Evolutionary conservation across 2,329 filamentous ascomycete species (phyloP).

Genomic region (Epichloe amarillans): DNA sequence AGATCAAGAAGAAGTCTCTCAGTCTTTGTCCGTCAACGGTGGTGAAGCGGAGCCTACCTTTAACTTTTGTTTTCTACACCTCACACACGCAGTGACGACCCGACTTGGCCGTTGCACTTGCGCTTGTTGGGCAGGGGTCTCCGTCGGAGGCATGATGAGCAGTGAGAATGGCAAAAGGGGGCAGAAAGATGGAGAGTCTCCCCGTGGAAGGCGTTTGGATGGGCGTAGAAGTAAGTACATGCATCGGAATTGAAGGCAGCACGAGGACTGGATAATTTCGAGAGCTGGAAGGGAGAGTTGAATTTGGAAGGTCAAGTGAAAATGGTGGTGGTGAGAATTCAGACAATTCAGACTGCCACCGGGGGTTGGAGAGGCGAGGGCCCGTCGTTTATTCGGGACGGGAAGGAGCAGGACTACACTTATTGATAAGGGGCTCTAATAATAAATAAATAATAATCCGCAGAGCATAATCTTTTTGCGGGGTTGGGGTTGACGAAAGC

Average conservation of each 20-base stretch:
- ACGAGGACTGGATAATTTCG: too few relatives aligned
- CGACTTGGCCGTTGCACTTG: background rate
- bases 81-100: conserved; percentile 1
- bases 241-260: background rate
- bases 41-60: background rate
- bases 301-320: too few relatives aligned
- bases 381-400: too few relatives aligned
- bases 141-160: background rate
- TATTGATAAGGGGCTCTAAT: too few relatives aligned
- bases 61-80: conserved; percentile 3
- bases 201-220: background rate
- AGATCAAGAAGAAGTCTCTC: background rate
- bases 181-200: too few relatives aligned
- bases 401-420: too few relatives aligned
- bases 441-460: too few relatives aligned
- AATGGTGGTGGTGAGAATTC: too few relatives aligned
- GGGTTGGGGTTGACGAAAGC: background rate
- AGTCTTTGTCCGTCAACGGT: background rate
- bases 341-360: too few relatives aligned
- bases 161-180: too few relatives aligned
- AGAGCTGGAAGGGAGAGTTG: too few relatives aligned
- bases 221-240: background rate
- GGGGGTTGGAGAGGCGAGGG: too few relatives aligned
- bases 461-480: background rate
- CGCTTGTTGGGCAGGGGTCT: background rate